Evolutionary conservation across 495 filamentous ascomycete genomes (phyloP), one percentile per base, ranked within the genome.

Genomic region (Peziza echinospora): DNA sequence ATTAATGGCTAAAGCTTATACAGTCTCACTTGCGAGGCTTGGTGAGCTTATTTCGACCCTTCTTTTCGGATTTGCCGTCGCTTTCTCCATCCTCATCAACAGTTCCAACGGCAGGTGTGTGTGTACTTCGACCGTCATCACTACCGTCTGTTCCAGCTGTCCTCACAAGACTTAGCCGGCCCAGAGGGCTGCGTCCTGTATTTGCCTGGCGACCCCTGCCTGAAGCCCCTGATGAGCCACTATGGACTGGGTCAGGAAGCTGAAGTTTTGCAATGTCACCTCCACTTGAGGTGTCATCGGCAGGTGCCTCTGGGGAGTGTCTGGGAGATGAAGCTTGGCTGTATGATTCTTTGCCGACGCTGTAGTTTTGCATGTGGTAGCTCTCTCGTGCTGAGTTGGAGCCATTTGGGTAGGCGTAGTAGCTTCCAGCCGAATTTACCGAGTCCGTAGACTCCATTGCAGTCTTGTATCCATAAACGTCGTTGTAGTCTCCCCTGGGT

Each of bases 401-500:
- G 26, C 26, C 26, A 34, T 34, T 8, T 34, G 8, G 43, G 46
- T 58, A 58, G 40, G 55, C 55, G 44, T 51, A 55, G 46, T 49
- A 52, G 17, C 56, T 55, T 19, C 44, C 52, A 22, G 56, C 46
- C 9, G 59, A 63, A 40, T 61, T 62, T 16, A 59, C 51, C 2
- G 64, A 66, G 26, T 73, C 68, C 11, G 54, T 58, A 44, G 65
- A 73, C 10, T 64, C 68, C 10, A 53, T 62, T 51, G 61, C n/a
- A 11, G 46, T 47, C 47, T 60, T 60, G 9, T 59, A 53, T n/a
- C 53, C 53, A 45, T 60, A 59, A 22, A 67, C 54, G 26, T 72
- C 69, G 0, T 64, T 54, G 17, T 77, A 73, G 1, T 71, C 66
- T 22, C 69, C 71, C 4, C 60, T 61, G 5, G 67, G 64, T 13